Evolutionary conservation across 1,284 basidiomycete species (phyloP).

Genomic region (Irpex sp.): DNA sequence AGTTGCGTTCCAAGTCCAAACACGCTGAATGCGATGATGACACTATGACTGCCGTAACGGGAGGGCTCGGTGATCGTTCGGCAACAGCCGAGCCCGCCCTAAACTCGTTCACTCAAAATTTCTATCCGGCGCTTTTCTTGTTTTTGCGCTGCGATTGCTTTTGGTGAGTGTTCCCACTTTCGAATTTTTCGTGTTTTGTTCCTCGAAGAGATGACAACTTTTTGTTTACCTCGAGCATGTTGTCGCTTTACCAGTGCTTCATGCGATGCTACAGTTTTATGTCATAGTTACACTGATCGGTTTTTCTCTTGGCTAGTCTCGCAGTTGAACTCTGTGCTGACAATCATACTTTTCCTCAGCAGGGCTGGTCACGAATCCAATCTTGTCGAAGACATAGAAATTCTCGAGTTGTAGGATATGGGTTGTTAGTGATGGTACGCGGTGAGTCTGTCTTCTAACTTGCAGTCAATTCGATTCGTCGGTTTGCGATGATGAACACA

Average conservation of each 20-base stretch:
- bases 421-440: not conserved
- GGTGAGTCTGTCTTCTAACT: conserved; percentile 8
- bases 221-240: conserved; percentile 44
- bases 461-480: conserved; percentile 5
- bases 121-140: conserved; percentile 1
- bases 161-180: conserved; percentile 19
- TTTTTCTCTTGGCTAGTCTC: conserved; percentile 21
- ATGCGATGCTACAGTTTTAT: conserved; percentile 51
- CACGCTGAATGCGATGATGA: not conserved
- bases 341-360: conserved; percentile 8
- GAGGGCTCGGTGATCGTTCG: not conserved
- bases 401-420: too few relatives aligned
- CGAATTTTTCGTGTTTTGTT: not conserved
- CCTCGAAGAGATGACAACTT: conserved; percentile 55
- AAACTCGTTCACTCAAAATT: conserved; percentile 15
- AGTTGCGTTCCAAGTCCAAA: not conserved
- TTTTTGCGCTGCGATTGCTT: not conserved
- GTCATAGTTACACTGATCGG: conserved; percentile 91
- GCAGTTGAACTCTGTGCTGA: conserved; percentile 7
- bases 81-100: conserved; percentile 15
- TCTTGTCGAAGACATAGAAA: too few relatives aligned
- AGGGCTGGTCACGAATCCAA: not conserved
- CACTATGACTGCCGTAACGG: not conserved
- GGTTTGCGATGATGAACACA: conserved; percentile 50
- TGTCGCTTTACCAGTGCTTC: conserved; percentile 44